These are phyloP conservation scores for Anastatica hierochuntica DNA, from an alignment of 345 rosid genomes.

Conservation along the genomic window DNA sequence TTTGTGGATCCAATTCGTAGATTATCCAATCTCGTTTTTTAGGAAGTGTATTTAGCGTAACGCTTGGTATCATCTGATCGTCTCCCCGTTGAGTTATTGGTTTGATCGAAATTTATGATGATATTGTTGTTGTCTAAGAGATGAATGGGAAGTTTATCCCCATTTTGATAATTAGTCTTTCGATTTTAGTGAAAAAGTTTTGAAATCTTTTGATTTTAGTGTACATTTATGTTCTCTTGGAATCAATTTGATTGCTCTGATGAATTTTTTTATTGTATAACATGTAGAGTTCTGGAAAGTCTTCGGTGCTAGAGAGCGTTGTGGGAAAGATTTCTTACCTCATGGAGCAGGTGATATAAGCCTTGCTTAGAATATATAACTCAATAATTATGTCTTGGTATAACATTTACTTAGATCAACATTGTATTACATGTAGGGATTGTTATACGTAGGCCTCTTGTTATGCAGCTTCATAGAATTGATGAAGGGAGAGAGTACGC, in stretches of 20 bases:
- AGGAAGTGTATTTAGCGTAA: no score
- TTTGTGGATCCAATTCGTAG: background rate
- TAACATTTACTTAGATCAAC: background rate
- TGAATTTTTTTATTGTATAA: constrained; percentile 5
- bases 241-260: constrained; percentile 9
- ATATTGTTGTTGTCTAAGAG: background rate
- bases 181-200: background rate
- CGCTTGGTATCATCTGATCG: constrained; percentile 2
- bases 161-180: background rate
- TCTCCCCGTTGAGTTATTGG: background rate
- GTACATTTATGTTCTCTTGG: background rate
- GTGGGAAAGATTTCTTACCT: constrained; percentile 93
- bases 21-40: constrained; percentile 10
- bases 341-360: constrained; percentile 93
- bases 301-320: constrained; percentile 87
- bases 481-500: constrained; percentile 91
- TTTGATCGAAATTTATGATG: constrained; percentile 1
- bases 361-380: constrained; percentile 6
- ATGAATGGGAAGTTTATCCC: background rate
- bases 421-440: constrained; percentile 52
- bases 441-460: constrained; percentile 95
- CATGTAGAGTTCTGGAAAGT: constrained; percentile 88
- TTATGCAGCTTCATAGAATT: constrained; percentile 85
- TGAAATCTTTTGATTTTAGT: background rate
- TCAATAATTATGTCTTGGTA: background rate